Base-by-base conservation (phyloP, 2,329 filamentous ascomycete species). In the Zymoseptoria pseudotritici region DNA sequence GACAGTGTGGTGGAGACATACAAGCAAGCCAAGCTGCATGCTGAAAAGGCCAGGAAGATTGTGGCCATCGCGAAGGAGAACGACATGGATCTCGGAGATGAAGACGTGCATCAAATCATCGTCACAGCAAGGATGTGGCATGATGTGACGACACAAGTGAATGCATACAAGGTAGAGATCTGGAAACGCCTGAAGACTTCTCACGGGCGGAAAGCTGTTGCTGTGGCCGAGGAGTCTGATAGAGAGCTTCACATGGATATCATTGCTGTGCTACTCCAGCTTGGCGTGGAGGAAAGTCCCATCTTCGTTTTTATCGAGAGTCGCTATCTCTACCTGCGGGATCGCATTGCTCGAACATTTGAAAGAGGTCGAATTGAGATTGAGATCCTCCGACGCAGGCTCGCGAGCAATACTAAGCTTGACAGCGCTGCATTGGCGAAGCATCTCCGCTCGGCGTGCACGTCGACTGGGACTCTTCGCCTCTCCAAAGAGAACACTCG, bases 261-360 rank as follows among this genome's bases (percentile, higher is more conserved):
- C 54, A 97, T 99, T 58, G 82, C 86, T 21, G 80, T 97, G 42
- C 80, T 99, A 57, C 78, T 99, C n/a, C 93, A 99, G 73, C 80
- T 99, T 20, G 95, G 94, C 6, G 91, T 96, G 2, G 89, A 96
- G 9, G 91, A 97, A 61, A 99, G 96, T 68, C 94, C 94, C 1
- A 96, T 99, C 63, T 96, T 90, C 90, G 83, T 95, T 10, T 99
- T 94, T 92, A 84, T 99, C 24, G 79, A 93, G 58, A 96, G 91
- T 70, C 86, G 90, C 53, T 95, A 92, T 71, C 90, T 96, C 65
- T 87, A 92, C 70, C 80, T 99, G 58, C 97, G 94, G 74, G 86
- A 86, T 65, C 95, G 90, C 72, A 93, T 97, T 57, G 84, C 85
- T 50, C 80, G 83, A 0, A 88, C 87, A 13, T 90, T 91, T 56